phyloP scores from a whole-genome alignment of 108 stramenopile species.

The Mediolabrus comicus region DNA sequence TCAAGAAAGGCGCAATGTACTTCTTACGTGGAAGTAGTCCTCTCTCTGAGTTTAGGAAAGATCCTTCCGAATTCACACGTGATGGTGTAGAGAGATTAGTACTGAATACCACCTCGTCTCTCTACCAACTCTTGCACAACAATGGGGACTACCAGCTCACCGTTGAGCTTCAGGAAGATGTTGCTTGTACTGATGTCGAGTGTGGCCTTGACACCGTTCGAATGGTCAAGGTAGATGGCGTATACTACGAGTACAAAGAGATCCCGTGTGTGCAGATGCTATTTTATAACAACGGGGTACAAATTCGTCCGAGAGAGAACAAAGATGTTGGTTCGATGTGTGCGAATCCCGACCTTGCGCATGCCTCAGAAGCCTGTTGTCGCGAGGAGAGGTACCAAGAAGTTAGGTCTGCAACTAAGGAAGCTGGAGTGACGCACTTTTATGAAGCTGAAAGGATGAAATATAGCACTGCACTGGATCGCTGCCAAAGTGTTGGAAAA shows the following conservation, averaged over 20 bases:
- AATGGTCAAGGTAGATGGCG: conserved; percentile 41
- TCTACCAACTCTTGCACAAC: conserved; percentile 35
- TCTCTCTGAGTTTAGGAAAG: conserved; percentile 2
- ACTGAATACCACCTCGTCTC: conserved; percentile 8
- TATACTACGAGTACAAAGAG: conserved; percentile 60
- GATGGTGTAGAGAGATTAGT: conserved; percentile 19
- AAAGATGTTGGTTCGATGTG: conserved; percentile 35
- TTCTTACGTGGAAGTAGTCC: conserved; percentile 50
- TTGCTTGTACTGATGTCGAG: conserved; percentile 47
- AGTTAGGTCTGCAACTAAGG: conserved; percentile 16
- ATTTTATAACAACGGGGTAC: conserved; percentile 51
- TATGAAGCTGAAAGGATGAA: conserved; percentile 56
- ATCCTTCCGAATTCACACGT: conserved; percentile 12
- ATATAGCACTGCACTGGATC: conserved; percentile 35
- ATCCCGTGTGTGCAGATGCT: conserved; percentile 54
- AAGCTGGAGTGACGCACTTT: conserved; percentile 13
- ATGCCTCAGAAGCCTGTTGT: conserved; percentile 38
- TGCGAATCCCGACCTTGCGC: conserved; percentile 28
- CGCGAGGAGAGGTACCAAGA: conserved; percentile 32
- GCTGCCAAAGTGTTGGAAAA: conserved; percentile 25
- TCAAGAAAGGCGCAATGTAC: conserved; percentile 57
- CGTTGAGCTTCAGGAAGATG: conserved; percentile 31
- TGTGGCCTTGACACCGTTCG: conserved; percentile 55
- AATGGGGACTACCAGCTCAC: conserved; percentile 14
- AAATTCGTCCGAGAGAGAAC: conserved; percentile 27